Conservation (phyloP, 495 filamentous ascomycete species). For the Hypoxylon lenormandii region DNA sequence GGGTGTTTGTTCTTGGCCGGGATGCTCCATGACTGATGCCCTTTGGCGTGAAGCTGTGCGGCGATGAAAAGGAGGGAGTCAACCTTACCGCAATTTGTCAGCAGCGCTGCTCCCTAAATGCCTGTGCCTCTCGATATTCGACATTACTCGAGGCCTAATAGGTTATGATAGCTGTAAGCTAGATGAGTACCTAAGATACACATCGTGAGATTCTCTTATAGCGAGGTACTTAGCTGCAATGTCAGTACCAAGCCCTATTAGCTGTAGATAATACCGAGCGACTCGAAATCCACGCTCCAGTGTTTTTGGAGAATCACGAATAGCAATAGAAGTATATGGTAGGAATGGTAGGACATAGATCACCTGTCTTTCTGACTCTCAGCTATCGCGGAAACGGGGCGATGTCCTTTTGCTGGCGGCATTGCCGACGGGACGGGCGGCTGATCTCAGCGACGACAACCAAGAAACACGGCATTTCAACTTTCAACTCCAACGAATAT, state of each 20-base stretch:
- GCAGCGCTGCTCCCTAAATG: neutral
- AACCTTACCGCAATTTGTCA: neutral
- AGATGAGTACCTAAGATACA: neutral
- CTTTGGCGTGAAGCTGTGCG: neutral
- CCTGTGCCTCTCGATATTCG: neutral
- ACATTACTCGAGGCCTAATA: neutral
- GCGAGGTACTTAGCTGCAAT: neutral
- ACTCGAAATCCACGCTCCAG: neutral
- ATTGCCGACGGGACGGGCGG: slow-evolving; percentile 6
- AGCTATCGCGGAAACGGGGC: neutral
- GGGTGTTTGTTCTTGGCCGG: neutral
- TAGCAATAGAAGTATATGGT: slow-evolving; percentile 1
- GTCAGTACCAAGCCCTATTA: neutral
- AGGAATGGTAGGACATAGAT: slow-evolving; percentile 8
- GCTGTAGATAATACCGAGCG: neutral
- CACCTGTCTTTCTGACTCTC: neutral
- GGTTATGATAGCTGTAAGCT: neutral
- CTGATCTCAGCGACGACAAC: slow-evolving; percentile 30
- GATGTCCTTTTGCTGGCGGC: slow-evolving; percentile 1
- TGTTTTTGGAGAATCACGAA: neutral
- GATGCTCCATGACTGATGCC: slow-evolving; percentile 1
- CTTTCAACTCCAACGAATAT: neutral
- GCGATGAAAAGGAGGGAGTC: neutral
- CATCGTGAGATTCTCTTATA: too few relatives aligned
- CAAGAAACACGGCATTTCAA: neutral